A percentile compares a stretch with the other conserved stretches of the same genome.
phyloP scores from a whole-genome alignment of 108 stramenopile species.

The Nitzschia sp. region DNA sequence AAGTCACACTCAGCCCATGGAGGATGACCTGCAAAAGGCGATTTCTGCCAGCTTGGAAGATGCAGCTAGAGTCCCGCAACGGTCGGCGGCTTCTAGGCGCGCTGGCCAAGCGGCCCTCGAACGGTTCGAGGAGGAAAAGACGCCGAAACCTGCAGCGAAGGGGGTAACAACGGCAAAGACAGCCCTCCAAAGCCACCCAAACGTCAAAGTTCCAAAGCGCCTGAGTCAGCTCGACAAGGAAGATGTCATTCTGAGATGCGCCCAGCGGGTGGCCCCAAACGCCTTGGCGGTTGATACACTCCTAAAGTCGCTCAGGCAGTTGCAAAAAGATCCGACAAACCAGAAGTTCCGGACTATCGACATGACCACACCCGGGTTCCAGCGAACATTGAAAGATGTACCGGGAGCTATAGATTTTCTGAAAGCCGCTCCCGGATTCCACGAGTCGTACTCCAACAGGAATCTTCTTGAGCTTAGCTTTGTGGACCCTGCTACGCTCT shows the following conservation, averaged over 20 bases:
- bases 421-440: constrained; percentile 77
- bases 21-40: constrained; percentile 35
- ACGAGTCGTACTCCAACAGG: constrained; percentile 27
- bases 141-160: neutral
- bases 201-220: constrained; percentile 71
- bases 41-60: constrained; percentile 35
- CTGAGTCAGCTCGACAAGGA: constrained; percentile 74
- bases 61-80: neutral
- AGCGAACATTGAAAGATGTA: constrained; percentile 53
- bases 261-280: constrained; percentile 65
- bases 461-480: constrained; percentile 49
- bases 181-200: constrained; percentile 39
- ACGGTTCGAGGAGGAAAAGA: constrained; percentile 20
- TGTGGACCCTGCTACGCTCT: constrained; percentile 74
- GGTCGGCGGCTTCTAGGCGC: constrained; percentile 38
- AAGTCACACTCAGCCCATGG: constrained; percentile 29
- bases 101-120: constrained; percentile 54
- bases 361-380: constrained; percentile 53
- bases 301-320: constrained; percentile 44
- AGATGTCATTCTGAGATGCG: constrained; percentile 76
- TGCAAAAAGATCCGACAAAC: constrained; percentile 55
- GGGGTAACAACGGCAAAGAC: neutral
- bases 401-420: constrained; percentile 82
- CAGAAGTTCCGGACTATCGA: constrained; percentile 72
- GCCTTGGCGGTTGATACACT: constrained; percentile 80